Base-by-base conservation (phyloP, 2,329 filamentous ascomycete genomes). In the Calonectria ilicicola region DNA sequence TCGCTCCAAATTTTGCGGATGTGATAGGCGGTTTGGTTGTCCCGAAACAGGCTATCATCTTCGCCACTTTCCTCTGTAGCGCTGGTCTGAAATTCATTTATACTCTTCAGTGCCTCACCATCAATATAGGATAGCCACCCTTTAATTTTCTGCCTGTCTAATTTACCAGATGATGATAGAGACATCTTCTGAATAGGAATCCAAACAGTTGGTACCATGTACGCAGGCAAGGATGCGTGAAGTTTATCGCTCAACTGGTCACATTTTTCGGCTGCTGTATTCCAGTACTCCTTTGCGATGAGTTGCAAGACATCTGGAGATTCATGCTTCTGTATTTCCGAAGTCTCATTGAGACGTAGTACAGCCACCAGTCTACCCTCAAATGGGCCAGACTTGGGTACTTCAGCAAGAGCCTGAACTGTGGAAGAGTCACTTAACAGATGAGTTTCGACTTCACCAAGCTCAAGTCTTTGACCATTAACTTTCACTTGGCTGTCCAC, bases 401-500 rank as follows among this genome's bases (percentile, higher is more conserved):
- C 35, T n/a, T 72, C 66, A 7, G 65, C 72, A 17, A 64, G 42
- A 19, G 64, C 72, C 14, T 69, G 26, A 15, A 49, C 21, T 12
- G 32, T 56, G 2, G n/a, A 64, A 27, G 1, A 8, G 8, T 38
- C 35, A 8, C 69, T 35, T 62, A 40, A 49, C 47, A 32, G 21
- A 78, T 60, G 5, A 66, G 69, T 53, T 58, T 67, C 65, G 35
- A 67, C 65, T 23, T 67, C 65, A 1, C 65, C 65, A 21, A 67
- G 38, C 5, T 67, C 65, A 32, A 67, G 21, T 60, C 89, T 78
- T 60, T 86, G 90, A 40, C 91, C 91, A n/a, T 85, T 84, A 12
- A 91, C 80, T 75, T 91, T 91, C 44, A 91, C 84, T 77, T 91
- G 89, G 0, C 82, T 83, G 73, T 91, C 49, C 3, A 4, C 53